phyloP scores from a whole-genome alignment of 208 protist species.

The Acanthamoeba culbertsoni region DNA sequence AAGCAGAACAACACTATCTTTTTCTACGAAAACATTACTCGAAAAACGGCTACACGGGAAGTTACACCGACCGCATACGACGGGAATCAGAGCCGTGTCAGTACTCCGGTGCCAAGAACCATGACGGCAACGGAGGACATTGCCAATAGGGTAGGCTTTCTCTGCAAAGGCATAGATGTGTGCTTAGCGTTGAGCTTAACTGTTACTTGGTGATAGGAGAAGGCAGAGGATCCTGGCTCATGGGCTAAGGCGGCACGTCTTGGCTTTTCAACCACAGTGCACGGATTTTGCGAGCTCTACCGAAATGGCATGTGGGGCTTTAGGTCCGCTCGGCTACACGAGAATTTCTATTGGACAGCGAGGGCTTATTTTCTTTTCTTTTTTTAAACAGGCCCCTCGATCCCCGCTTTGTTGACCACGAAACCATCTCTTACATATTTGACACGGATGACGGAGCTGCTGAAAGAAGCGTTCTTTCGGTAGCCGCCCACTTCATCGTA shows the following conservation, averaged over 20 bases:
- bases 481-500: background rate
- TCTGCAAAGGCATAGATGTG: too few species aligned
- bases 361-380: background rate
- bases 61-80: too few species aligned
- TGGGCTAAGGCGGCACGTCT: background rate
- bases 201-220: too few species aligned
- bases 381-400: background rate
- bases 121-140: too few species aligned
- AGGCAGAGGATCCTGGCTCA: too few species aligned
- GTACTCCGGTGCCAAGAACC: too few species aligned
- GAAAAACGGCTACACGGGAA: background rate
- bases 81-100: too few species aligned
- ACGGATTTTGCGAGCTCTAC: background rate
- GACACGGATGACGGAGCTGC: background rate
- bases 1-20: conserved; percentile 44
- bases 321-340: background rate
- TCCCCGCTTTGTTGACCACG: background rate
- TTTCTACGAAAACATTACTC: conserved; percentile 19
- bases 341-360: background rate
- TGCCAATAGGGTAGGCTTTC: too few species aligned
- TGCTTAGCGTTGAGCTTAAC: too few species aligned
- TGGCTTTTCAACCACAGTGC: background rate
- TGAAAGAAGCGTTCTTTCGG: conserved; percentile 38
- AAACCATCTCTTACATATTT: background rate
- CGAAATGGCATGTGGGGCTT: background rate